Base-by-base conservation (phyloP, 352 stramenopile species). In the Phytophthora fragariae region DNA sequence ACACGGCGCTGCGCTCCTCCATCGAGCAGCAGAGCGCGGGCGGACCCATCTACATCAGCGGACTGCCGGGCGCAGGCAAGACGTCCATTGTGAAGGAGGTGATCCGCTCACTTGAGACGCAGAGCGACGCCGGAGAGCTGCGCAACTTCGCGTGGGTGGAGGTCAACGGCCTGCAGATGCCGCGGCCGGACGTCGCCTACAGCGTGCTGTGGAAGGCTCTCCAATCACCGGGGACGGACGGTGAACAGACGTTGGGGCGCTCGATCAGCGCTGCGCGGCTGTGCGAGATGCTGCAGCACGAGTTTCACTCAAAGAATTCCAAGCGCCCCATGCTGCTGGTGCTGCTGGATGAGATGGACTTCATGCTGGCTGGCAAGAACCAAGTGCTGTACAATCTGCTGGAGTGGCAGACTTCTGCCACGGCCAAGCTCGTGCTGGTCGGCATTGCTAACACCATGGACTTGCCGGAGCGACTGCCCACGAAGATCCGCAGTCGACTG, bases 361-460 rank as follows among this genome's bases (percentile, higher is more conserved):
- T 93, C 57, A 86, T 93, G 71, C 68, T 92, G 24, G 81, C 83
- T 0, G 82, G 84, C 44, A 93, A 93, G 70, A 90, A 89, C 68
- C 79, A 84, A 44, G 86, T 94, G 59, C 73, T 94, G 60, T 94
- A 94, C 82, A 94, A 94, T 65, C 65, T 94, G 33, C 75, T 94
- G 24, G 87, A 94, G 68, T 94, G 87, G 87, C 85, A 92, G 50
- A 80, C 80, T 2, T 74, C 81, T 29, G 54, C 73, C 15, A 79
- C 78, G 3, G 85, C 87, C 41, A 92, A 92, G 55, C 83, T 94
- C 49, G 72, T 92, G 35, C 65, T 94, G 44, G 69, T 94, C 9
- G 87, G 87, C 60, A 94, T 94, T 62, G 87, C 85, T 57, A 94
- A 94, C 74, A 92, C 85, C 3, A 94, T 94, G 86, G 87, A 94